Base-by-base conservation (phyloP, 2,329 filamentous ascomycete genomes). In the Pyrenophora graminea region DNA sequence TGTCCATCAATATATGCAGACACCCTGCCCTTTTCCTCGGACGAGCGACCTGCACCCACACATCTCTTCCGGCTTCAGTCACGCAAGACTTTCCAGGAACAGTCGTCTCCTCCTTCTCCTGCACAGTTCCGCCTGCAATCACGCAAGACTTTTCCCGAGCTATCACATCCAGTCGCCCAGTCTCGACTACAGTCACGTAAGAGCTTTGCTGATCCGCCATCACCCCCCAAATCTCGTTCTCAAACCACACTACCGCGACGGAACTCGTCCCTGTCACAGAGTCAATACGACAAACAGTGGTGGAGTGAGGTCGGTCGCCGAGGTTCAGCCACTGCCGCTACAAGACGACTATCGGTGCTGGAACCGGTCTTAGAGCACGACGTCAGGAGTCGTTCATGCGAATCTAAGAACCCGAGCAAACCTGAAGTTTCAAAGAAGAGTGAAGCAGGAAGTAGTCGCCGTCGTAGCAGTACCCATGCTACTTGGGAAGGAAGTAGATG, bases 291-390 rank as follows among this genome's bases (percentile, higher is more conserved):
- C 23, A 54, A 42, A 33, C 39, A 33, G 7, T 50, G 45, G 49
- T 51, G 51, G 47, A 45, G 27, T n/a, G 57, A 55, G 17, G 39
- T 47, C 12, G 51, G 46, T 7, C 44, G 40, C 15, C 38, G 45
- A 12, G 48, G 45, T 4, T 55, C 45, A 15, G 46, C 39, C 4
- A 40, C 48, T 2, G 39, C 40, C 31, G 30, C 23, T 6, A 42
- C 39, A 15, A 40, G 40, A 23, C 51, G 40, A 18, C 38, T 54
- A 5, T 53, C 53, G 5, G 46, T 48, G 8, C 51, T 59, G 12
- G 51, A 51, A 13, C 25, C 58, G 6, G 53, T 61, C 25, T 25
- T 41, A 10, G 57, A 57, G 27, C 58, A 48, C 4, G 50, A 41
- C 2, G 18, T 34, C 6, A 36, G 19, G 30, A 23, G n/a, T 32